Evolutionary conservation across 768 basidiomycete species (phyloP), one percentile per base, ranked within the genome.

Genomic region (Auricularia sp.): DNA sequence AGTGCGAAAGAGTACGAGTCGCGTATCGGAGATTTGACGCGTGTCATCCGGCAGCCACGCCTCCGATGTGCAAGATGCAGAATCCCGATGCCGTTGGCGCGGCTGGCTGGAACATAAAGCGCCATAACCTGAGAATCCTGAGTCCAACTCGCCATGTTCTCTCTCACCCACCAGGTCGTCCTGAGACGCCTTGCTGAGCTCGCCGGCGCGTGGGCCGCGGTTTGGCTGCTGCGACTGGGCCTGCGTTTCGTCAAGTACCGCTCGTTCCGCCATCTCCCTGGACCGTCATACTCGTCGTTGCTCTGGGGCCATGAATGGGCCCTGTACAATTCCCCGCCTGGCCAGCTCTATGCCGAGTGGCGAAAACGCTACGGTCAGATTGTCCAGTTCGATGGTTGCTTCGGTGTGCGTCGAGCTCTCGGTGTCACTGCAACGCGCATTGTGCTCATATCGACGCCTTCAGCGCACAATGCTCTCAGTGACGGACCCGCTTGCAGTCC

Each of bases 391-490:
- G 77, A 78, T 5, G 84, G 85, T 16, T 82, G 82, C 36, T 80
- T 84, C 37, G 84, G 85, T 39, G 85, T 86, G 69, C 62, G 77
- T 61, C 37, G 62, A 42, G 13, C 29, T 18, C 44, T 33, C 33
- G 7, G 18, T 58, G 8, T 34, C 14, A 21, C 14, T 21, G 16
- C 11, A 51, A 51, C 18, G 21, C 47, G 47, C 16, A 18, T 21
- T 51, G 39, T 42, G 39, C 39, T 29, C 39, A 59, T 61, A 64
- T 70, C 34, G n/a, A 37, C 63, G 61, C 36, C 65, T 68, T 47
- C 34, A 87, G 84, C 82, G 83, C 70, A 82, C 82, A 68, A 73
- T 86, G 18, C 70, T 87, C 39, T 85, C 85, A 16, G 77, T 87
- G 42, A 81, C 82, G 0, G 85, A 86, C 70, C 71, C 78, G 39